Conservation (phyloP, 164 flowering plant species). For the Macadamia integrifolia region DNA sequence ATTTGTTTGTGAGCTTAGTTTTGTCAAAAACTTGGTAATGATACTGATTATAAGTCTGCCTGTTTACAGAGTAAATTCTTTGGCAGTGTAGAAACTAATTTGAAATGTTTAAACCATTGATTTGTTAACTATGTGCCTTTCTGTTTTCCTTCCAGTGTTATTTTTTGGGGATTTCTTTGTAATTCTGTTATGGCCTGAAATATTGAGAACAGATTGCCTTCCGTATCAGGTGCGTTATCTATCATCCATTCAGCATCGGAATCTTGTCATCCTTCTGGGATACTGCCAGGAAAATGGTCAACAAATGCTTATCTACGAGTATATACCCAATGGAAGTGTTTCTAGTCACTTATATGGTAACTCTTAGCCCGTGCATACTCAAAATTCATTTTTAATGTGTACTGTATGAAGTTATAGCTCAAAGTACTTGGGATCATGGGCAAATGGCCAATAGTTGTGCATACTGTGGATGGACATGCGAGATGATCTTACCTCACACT, state of each 20-base stretch:
- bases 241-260: constrained; percentile 72
- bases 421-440: too few species aligned
- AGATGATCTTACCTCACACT: neutral
- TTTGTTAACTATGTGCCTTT: too few species aligned
- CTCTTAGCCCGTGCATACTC: constrained; percentile 6
- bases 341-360: constrained; percentile 84
- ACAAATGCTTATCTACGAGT: constrained; percentile 80
- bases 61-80: neutral
- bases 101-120: too few species aligned
- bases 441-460: too few species aligned
- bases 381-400: constrained; percentile 16
- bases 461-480: too few species aligned
- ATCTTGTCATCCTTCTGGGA: constrained; percentile 75
- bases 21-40: too few species aligned
- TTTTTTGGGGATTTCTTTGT: neutral
- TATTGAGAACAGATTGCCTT: constrained; percentile 8
- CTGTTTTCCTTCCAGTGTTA: neutral
- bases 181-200: neutral
- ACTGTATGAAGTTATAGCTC: neutral
- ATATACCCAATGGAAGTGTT: constrained; percentile 86
- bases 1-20: too few species aligned
- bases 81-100: too few species aligned
- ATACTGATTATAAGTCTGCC: too few species aligned
- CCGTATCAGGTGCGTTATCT: constrained; percentile 65
- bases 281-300: constrained; percentile 74